Percentiles rank a stretch among this genome's conserved stretches.
Evolutionary conservation across 345 rosid genomes (phyloP).

Genomic region (Schrenkiella parvula): DNA sequence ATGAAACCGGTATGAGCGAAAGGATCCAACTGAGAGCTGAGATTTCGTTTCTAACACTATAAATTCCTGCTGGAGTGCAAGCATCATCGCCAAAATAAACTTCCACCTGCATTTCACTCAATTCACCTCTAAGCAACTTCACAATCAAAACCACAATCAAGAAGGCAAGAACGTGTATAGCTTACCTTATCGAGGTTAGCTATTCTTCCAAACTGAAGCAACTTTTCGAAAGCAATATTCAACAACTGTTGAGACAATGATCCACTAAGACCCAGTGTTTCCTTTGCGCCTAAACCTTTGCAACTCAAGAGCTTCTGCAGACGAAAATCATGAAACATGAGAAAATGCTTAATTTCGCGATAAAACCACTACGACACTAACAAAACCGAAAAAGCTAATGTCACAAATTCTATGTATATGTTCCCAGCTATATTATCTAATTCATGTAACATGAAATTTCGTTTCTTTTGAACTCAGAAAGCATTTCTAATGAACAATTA

Average conservation of each 20-base stretch:
- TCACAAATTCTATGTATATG: no score
- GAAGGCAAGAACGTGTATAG: background rate
- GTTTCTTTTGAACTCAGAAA: background rate
- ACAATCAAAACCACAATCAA: background rate
- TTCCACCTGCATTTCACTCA: constrained; percentile 61
- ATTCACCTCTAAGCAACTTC: constrained; percentile 2
- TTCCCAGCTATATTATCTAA: background rate
- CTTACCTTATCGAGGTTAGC: constrained; percentile 67
- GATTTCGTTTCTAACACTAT: constrained; percentile 69
- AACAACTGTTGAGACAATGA: constrained; percentile 38
- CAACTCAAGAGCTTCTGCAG: constrained; percentile 53
- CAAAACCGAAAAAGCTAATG: no score
- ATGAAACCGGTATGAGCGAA: constrained; percentile 28
- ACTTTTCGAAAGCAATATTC: constrained; percentile 34
- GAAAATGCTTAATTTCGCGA: background rate
- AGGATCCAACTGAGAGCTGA: constrained; percentile 65
- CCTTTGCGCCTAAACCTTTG: constrained; percentile 49
- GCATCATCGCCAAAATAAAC: constrained; percentile 63
- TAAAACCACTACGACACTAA: no score
- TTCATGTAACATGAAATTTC: background rate
- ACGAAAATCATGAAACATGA: background rate
- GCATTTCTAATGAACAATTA: background rate
- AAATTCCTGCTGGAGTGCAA: constrained; percentile 39
- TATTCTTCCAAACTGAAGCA: constrained; percentile 65
- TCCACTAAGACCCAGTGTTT: constrained; percentile 37